Evolutionary conservation across 2,329 filamentous ascomycete species (phyloP), one percentile per base, ranked within the genome.

Genomic region (Aspergillus sp.): DNA sequence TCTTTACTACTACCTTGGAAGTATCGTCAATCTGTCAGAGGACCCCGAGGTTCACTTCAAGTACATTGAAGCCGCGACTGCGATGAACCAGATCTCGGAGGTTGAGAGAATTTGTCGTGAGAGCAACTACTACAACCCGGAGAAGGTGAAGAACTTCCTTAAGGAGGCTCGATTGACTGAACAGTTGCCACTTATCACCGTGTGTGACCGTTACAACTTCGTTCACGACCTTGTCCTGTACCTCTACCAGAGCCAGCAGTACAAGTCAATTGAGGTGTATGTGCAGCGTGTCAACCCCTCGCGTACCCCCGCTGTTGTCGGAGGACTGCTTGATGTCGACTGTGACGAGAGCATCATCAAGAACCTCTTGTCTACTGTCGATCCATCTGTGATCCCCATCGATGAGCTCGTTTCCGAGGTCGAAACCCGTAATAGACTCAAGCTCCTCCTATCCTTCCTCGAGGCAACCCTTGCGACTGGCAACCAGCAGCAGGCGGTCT

Each of bases 201-300:
- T 99, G 58, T 99, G 96, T 78, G 95, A 99, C 73, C 91, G 93
- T n/a, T 97, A 96, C 84, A 96, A 98, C 80, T 96, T 99, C 71
- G 91, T 98, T 43, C 95, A 99, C 71, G 95, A 99, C 70, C 79
- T 99, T 70, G 91, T 99, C 45, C 84, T 99, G 21, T 97, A 95
- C 78, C 86, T 99, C 8, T 99, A 99, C 82, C 95, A 98, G 82
- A 96, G 96, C 78, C 93, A 99, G 77, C 93, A 98, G 73, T 99
- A 97, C 84, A 92, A 96, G 80, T 96, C 95, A 1, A 99, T 99
- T 64, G 95, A 99, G 79, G 88, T 96, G 9, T 99, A 99, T 68
- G 95, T 99, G 27, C 95, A 99, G 81, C 89, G 91, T 45, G 93
- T 99, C 67, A 99, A 99, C 79, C 93, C 95, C 6, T 83, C 89